Evolutionary conservation across 1,139 yeast species (phyloP).

Genomic region (Geotrichum phurueaensis): DNA sequence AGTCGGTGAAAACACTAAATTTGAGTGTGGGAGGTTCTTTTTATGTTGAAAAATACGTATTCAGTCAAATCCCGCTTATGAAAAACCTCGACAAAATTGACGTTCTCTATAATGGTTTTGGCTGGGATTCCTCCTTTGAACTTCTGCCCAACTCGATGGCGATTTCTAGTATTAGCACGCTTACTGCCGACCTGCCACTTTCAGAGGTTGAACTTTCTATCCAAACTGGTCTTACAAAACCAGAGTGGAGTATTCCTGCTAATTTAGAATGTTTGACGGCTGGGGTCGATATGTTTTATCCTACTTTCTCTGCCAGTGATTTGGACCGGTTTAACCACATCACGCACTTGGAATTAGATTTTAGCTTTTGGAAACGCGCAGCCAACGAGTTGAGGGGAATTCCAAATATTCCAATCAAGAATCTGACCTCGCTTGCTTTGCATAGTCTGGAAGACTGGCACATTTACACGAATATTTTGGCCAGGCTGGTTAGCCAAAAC

Average conservation of each 20-base stretch:
- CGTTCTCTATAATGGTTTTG: constrained; percentile 2
- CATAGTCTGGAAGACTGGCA: background rate
- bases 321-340: background rate
- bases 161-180: background rate
- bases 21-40: background rate
- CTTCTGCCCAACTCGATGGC: background rate
- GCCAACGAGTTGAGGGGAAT: background rate
- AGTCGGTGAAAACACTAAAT: background rate
- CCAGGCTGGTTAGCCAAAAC: background rate
- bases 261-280: constrained; percentile 3
- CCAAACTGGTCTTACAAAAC: background rate
- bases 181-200: background rate
- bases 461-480: background rate
- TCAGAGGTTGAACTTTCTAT: constrained; percentile 4
- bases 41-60: background rate
- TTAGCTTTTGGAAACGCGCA: background rate
- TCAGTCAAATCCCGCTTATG: background rate
- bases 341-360: constrained; percentile 2
- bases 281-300: constrained; percentile 1
- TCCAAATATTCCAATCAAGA: background rate
- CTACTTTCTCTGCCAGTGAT: background rate
- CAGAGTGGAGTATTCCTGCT: constrained; percentile 1
- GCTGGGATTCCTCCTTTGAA: constrained; percentile 5
- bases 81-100: background rate
- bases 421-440: constrained; percentile 2